These are phyloP conservation scores for Colletotrichum camelliae DNA, from an alignment of 2,329 filamentous ascomycete species.

Conservation along the genomic window DNA sequence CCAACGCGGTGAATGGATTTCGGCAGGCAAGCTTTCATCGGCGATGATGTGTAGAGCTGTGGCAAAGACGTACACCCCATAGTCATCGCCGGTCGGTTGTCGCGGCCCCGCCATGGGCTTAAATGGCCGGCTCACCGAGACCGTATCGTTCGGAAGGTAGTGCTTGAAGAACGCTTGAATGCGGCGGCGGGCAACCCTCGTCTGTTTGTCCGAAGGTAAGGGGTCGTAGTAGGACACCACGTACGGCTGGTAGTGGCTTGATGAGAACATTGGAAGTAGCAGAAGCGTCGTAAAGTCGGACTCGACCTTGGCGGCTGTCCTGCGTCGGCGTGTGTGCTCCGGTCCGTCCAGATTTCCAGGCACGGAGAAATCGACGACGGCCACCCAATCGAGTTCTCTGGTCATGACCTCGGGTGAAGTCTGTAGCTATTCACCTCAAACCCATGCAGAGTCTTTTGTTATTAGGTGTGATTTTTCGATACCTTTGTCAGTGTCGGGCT, in stretches of 20 bases:
- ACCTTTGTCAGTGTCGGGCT: background rate
- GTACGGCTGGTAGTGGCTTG: too few relatives aligned
- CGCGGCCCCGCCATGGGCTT: background rate
- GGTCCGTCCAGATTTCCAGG: too few relatives aligned
- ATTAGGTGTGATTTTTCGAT: background rate
- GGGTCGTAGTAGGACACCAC: background rate
- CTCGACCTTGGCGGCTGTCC: too few relatives aligned
- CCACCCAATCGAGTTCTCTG: too few relatives aligned
- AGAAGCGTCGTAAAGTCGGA: too few relatives aligned
- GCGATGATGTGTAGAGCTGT: background rate
- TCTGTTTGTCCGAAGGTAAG: fast-evolving
- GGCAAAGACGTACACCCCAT: background rate
- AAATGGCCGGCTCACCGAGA: background rate
- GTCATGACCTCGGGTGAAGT: too few relatives aligned
- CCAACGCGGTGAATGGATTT: background rate
- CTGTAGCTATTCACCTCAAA: background rate
- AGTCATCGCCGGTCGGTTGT: background rate
- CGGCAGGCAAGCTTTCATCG: background rate
- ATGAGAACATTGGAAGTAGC: too few relatives aligned
- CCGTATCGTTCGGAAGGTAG: fast-evolving
- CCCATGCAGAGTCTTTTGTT: background rate
- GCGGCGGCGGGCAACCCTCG: background rate
- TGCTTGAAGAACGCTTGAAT: background rate
- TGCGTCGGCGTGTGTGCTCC: too few relatives aligned
- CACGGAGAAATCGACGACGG: too few relatives aligned